Evolutionary conservation across 768 basidiomycete genomes (phyloP), one percentile per base, ranked within the genome.

Genomic region (Pleurotus tuoliensis): DNA sequence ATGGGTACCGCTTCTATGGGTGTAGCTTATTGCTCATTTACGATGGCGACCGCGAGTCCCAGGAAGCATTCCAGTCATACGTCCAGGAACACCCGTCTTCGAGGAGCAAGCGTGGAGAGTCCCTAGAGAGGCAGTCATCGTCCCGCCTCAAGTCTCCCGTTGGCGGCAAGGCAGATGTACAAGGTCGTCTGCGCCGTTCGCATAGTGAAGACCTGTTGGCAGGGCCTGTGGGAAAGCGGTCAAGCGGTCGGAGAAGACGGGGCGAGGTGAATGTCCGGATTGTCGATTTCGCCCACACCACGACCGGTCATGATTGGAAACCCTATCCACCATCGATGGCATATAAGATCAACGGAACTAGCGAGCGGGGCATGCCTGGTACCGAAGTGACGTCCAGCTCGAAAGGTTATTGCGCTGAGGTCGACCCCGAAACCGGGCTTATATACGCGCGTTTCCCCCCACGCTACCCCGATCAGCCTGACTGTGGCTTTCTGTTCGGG

Each of bases 231-330:
- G 80, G 79, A 1, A 84, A 84, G 68, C 83, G 86, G 43, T 79
- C 81, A 12, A 75, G 72, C 47, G 82, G 82, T n/a, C 82, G 82
- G 53, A 83, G 86, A 57, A 89, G 87, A 67, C 77, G 92, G 20
- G 97, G 97, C 30, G 96, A 97, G 68, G 83, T 98, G 58, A 93
- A 92, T 66, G 90, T 99, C 59, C 92, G 95, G 37, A 86, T 99
- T 51, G 97, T 99, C 55, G 97, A 99, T 72, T 99, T 99, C 73
- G 97, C 96, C 11, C 96, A 98, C 67, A 98, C 97, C 51, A 98
- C 94, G 7, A 98, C 95, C 1, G 97, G 97, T 11, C 80, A 80
- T 20, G 97, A 99, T 70, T 98, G 92, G 83, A 71, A 90, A 43
- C 80, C 87, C 9, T 80, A 81, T 66, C 82, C 86, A 1, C 72